phyloP scores from a whole-genome alignment of 2,329 filamentous ascomycete genomes.

The Aureobasidium sp. region DNA sequence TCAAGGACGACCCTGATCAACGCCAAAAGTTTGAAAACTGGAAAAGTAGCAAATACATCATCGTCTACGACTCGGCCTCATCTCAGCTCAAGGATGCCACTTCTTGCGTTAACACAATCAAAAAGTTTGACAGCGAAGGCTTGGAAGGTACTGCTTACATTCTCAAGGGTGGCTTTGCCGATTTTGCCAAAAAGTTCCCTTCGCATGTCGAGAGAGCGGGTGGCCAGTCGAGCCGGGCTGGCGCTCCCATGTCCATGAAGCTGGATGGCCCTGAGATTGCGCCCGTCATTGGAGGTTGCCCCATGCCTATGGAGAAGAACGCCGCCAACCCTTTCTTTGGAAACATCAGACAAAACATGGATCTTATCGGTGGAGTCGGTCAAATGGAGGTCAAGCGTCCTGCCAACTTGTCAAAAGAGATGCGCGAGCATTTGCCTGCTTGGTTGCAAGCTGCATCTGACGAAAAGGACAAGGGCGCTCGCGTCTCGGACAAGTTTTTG shows the following conservation, averaged over 20 bases:
- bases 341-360: slow-evolving; percentile 95
- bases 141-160: slow-evolving; percentile 69
- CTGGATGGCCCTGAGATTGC: slow-evolving; percentile 50
- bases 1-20: slow-evolving; percentile 60
- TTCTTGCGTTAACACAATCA: slow-evolving; percentile 77
- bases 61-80: slow-evolving; percentile 81
- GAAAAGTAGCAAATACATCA: slow-evolving; percentile 65
- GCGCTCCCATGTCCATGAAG: slow-evolving; percentile 37
- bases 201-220: slow-evolving; percentile 50
- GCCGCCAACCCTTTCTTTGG: slow-evolving; percentile 84
- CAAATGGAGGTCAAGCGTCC: slow-evolving; percentile 61
- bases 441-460: slow-evolving; percentile 71
- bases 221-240: neutral
- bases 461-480: slow-evolving; percentile 65
- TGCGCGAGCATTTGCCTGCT: slow-evolving; percentile 53
- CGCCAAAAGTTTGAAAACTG: slow-evolving; percentile 69
- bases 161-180: slow-evolving; percentile 72
- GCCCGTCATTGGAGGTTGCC: slow-evolving; percentile 83
- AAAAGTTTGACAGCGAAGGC: slow-evolving; percentile 83
- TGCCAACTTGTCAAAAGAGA: slow-evolving; percentile 40
- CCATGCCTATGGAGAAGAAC: slow-evolving; percentile 63
- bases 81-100: slow-evolving; percentile 71
- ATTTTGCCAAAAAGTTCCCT: slow-evolving; percentile 63
- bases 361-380: slow-evolving; percentile 85
- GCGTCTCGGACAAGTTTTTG: slow-evolving; percentile 75